Evolutionary conservation across 306 rosid species (phyloP), one percentile per base, ranked within the genome.

Genomic region (Trifolium subterraneum): DNA sequence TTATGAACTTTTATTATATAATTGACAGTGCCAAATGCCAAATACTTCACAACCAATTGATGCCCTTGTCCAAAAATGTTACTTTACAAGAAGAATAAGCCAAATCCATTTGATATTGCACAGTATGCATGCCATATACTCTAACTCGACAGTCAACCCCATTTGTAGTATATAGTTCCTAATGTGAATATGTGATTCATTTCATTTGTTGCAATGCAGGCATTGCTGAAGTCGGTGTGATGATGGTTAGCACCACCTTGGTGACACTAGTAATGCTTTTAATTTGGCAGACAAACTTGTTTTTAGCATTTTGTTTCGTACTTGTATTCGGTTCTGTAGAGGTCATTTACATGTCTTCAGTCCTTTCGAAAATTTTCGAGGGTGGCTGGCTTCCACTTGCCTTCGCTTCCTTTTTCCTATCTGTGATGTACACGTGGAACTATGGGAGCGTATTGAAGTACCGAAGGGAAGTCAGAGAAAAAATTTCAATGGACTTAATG

Each of bases 341-440:
- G 84, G 79, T 92, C 54, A 52, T 91, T 68, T 94, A 88, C 87
- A 54, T 94, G 88, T 88, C 88, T 42, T 92, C 97, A 9, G 97
- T 92, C 33, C 85, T 94, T 66, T 79, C 93, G 23, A 94, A 94
- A 82, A 56, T 87, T 60, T 15, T 52, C 13, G 95, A 90, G 78
- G 98, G 98, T 16, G 98, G 97, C 33, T 91, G 97, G 98, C 91
- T 94, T 80, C 98, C 98, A 7, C 97, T 94, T 65, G 97, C 69
- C 75, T 91, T 94, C 33, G 97, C 97, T 27, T 62, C 83, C 39
- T 39, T 88, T 79, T 94, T 94, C 85, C 96, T 94, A 67, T 83
- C 90, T 44, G 82, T 91, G 80, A 94, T 94, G 98, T 94, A 94
- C 90, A 94, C 86, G 0, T 94, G 98, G 98, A 94, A 94, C 91